Base-by-base conservation (phyloP, 1,284 basidiomycete species). In the Anthracocystis panici-leucophaei region DNA sequence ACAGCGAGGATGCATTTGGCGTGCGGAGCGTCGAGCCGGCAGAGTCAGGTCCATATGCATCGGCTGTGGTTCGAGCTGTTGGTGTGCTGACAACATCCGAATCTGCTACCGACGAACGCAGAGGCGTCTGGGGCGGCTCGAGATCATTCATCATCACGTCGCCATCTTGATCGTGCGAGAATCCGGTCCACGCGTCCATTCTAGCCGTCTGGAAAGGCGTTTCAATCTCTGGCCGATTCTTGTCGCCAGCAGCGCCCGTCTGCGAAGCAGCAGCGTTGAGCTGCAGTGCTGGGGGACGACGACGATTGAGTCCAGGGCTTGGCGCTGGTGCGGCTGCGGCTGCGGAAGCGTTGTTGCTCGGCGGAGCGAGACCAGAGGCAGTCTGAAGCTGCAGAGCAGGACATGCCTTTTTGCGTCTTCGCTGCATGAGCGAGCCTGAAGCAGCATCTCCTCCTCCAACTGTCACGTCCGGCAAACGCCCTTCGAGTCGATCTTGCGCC, bases 161-260 rank as follows among this genome's bases (percentile, higher is more conserved):
- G 12, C 55, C 61, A n/a, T 71, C 65, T 5, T 23, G 48, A 18
- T 63, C 66, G 8, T 57, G 57, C 41, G 49, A 40, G 12, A 33
- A 20, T 10, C 21, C 57, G 3, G 45, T 46, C 63, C 72, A 69
- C 1, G 54, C 31, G 25, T 63, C 56, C 53, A 50, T 64, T 48
- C 64, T 65, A 14, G 72, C 72, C 23, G 72, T 70, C 5, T 67
- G 59, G 57, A 70, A 75, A 4, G 72, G 72, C 20, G 72, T 75
- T 29, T 70, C 72, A 16, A 65, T 55, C 31, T 61, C 51, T 14
- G 45, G 11, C 3, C 45, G 56, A 2, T 16, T 21, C 7, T n/a
- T 9, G 20, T 54, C 38, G 23, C 44, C 50, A 10, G 25, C 27
- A 11, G 3, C 27, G 27, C 35, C 45, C 6, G 45, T 18, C 16